phyloP scores from a whole-genome alignment of 768 basidiomycete genomes.

The Collybiopsis luxurians region DNA sequence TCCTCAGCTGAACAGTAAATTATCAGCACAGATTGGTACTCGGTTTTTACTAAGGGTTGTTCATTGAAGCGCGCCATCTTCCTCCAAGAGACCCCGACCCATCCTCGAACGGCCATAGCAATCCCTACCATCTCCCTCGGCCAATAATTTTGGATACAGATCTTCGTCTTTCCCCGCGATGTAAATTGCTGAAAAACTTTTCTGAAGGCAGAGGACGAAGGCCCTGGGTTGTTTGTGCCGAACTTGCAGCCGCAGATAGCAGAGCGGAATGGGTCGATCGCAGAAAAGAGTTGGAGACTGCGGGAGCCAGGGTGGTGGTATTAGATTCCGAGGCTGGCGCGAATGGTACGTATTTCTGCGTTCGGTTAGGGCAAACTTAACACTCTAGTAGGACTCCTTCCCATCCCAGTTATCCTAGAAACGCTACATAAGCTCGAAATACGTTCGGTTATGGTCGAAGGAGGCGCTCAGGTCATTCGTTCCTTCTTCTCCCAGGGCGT shows the following conservation, averaged over 20 bases:
- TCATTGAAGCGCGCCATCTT: slow-evolving; percentile 50
- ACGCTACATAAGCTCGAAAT: slow-evolving; percentile 57
- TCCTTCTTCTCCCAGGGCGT: slow-evolving; percentile 49
- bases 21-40: background rate
- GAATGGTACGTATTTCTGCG: background rate
- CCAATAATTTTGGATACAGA: slow-evolving; percentile 83
- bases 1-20: slow-evolving; percentile 86
- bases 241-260: slow-evolving; percentile 11
- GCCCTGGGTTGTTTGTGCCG: slow-evolving; percentile 69
- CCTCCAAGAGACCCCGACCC: slow-evolving; percentile 32
- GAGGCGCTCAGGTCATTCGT: slow-evolving; percentile 80
- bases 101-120: slow-evolving; percentile 19
- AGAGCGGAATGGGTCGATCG: slow-evolving; percentile 29
- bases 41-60: background rate
- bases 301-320: slow-evolving; percentile 63
- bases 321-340: slow-evolving; percentile 33
- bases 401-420: slow-evolving; percentile 47
- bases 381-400: slow-evolving; percentile 31
- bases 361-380: background rate
- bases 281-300: slow-evolving; percentile 46
- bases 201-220: slow-evolving; percentile 54
- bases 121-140: slow-evolving; percentile 54
- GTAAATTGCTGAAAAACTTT: slow-evolving; percentile 71
- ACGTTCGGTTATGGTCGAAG: slow-evolving; percentile 90
- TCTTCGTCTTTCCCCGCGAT: slow-evolving; percentile 62